These are phyloP conservation scores for Leccinum rimulosum DNA, from an alignment of 768 basidiomycete genomes.

Conservation along the genomic window DNA sequence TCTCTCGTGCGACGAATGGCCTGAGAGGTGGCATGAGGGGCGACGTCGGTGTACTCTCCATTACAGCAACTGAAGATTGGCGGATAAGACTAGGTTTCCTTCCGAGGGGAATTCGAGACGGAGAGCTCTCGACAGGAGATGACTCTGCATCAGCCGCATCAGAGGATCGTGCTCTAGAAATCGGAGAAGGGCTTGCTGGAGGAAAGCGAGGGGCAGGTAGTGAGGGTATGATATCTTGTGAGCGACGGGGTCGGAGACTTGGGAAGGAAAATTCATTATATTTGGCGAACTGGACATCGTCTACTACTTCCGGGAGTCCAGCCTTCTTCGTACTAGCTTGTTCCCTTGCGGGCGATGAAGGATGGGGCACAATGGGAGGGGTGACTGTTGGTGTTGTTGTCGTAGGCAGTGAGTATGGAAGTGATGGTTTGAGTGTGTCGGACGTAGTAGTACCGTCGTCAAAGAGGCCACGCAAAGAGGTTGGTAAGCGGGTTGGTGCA, in stretches of 20 bases:
- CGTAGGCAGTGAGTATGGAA: constrained; percentile 25
- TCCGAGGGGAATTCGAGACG: constrained; percentile 9
- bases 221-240: constrained; percentile 47
- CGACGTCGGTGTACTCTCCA: constrained; percentile 44
- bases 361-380: constrained; percentile 24
- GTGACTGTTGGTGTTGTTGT: constrained; percentile 28
- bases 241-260: constrained; percentile 54
- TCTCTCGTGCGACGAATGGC: constrained; percentile 46
- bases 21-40: constrained; percentile 43
- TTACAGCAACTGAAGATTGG: constrained; percentile 53
- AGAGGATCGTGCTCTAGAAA: constrained; percentile 35
- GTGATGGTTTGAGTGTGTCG: constrained; percentile 43
- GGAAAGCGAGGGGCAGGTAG: constrained; percentile 20
- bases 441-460: constrained; percentile 49
- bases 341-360: constrained; percentile 39
- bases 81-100: constrained; percentile 42
- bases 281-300: constrained; percentile 43
- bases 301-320: constrained; percentile 31
- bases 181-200: constrained; percentile 32
- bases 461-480: constrained; percentile 78
- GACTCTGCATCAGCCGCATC: constrained; percentile 26
- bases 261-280: constrained; percentile 56
- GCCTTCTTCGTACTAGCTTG: constrained; percentile 32
- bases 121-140: constrained; percentile 11
- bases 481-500: constrained; percentile 56